A percentile compares a stretch with the other conserved stretches of the same genome.
phyloP scores from a whole-genome alignment of 108 stramenopile species.

The Nitzschia sp. region DNA sequence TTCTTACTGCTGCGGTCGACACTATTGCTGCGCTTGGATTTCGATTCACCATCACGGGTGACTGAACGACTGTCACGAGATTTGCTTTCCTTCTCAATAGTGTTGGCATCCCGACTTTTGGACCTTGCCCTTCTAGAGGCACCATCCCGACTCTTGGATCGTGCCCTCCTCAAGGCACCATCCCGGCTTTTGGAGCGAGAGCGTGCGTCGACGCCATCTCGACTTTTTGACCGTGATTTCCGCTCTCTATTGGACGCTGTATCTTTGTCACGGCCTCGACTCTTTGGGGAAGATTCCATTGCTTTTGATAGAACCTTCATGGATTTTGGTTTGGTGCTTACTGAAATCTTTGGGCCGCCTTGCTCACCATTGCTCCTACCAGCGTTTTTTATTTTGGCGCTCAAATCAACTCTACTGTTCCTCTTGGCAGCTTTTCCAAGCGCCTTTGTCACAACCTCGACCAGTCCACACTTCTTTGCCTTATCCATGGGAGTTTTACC shows the following conservation, averaged over 20 bases:
- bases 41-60: not conserved
- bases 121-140: not conserved
- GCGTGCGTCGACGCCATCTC: not conserved
- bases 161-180: too few relatives aligned
- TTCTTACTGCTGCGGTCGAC: constrained; percentile 2
- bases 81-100: not conserved
- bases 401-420: not conserved
- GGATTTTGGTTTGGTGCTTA: not conserved
- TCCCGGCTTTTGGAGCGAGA: too few relatives aligned
- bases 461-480: constrained; percentile 48
- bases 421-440: constrained; percentile 1
- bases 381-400: not conserved
- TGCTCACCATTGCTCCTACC: not conserved
- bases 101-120: constrained; percentile 3
- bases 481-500: constrained; percentile 54
- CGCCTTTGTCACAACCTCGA: constrained; percentile 2
- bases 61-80: not conserved
- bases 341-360: not conserved
- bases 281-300: not conserved
- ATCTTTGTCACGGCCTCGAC: not conserved
- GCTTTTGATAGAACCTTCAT: not conserved
- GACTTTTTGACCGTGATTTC: not conserved
- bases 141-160: constrained; percentile 10
- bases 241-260: not conserved
- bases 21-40: constrained; percentile 5